Evolutionary conservation across 2,329 filamentous ascomycete species (phyloP).

Genomic region (Torrubiella hemipterigena): DNA sequence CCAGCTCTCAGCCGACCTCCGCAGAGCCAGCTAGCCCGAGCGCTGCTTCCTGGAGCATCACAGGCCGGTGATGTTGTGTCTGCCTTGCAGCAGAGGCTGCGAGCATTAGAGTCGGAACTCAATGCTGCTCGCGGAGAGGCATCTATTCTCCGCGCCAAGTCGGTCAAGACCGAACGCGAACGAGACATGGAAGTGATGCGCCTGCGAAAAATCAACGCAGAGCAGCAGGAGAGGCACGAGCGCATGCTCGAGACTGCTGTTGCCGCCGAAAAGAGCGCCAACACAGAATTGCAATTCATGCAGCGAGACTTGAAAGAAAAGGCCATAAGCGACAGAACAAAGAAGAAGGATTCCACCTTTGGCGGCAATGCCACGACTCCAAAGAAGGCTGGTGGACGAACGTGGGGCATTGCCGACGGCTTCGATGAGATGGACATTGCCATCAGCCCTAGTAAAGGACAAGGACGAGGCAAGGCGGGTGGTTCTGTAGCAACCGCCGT

Average conservation of each 20-base stretch:
- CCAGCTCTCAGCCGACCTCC: slow-evolving; percentile 17
- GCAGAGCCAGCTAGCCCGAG: slow-evolving; percentile 28
- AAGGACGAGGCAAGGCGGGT: slow-evolving; percentile 25
- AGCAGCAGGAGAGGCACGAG: slow-evolving; percentile 52
- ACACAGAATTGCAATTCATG: slow-evolving; percentile 61
- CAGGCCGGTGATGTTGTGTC: slow-evolving; percentile 25
- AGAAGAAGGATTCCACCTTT: slow-evolving; percentile 28
- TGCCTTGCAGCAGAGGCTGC: slow-evolving; percentile 39
- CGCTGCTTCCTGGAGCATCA: slow-evolving; percentile 14
- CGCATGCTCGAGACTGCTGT: slow-evolving; percentile 52
- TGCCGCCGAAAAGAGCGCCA: slow-evolving; percentile 50
- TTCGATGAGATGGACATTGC: slow-evolving; percentile 58
- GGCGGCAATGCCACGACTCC: slow-evolving; percentile 39
- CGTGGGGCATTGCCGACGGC: slow-evolving; percentile 55
- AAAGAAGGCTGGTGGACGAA: slow-evolving; percentile 38
- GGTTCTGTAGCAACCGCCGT: slow-evolving; percentile 31
- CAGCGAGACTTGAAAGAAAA: slow-evolving; percentile 56
- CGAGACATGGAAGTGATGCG: slow-evolving; percentile 50
- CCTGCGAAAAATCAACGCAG: slow-evolving; percentile 50
- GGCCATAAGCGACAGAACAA: slow-evolving; percentile 30
- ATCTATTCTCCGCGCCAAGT: slow-evolving; percentile 61
- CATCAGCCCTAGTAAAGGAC: slow-evolving; percentile 39
- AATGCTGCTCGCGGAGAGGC: slow-evolving; percentile 58
- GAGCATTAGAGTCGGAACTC: slow-evolving; percentile 42
- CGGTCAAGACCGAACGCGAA: slow-evolving; percentile 47